Percentiles rank a stretch among this genome's conserved stretches.
These are phyloP conservation scores for Cerrena zonata DNA, from an alignment of 1,284 basidiomycete species.

Conservation along the genomic window DNA sequence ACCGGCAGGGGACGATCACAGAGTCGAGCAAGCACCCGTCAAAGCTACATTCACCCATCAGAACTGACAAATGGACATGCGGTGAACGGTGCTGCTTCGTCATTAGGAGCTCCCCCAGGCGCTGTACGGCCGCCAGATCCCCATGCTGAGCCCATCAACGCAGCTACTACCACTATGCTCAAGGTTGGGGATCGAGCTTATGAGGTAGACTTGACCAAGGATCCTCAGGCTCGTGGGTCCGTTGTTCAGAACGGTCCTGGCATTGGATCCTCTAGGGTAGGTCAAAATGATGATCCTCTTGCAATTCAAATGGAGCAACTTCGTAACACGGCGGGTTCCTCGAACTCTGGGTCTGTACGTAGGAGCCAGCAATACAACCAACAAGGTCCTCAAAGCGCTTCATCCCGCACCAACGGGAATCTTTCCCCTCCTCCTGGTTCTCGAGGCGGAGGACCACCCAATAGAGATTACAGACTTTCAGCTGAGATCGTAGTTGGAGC, in stretches of 20 bases:
- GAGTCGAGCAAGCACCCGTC: conserved; percentile 30
- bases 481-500: conserved; percentile 74
- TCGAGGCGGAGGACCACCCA: conserved; percentile 16
- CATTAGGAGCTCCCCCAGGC: conserved; percentile 1
- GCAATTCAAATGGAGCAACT: conserved; percentile 48
- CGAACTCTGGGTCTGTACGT: conserved; percentile 23
- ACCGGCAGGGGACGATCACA: conserved; percentile 26
- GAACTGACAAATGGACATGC: conserved; percentile 4
- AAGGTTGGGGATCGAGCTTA: conserved; percentile 63
- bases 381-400: conserved; percentile 16
- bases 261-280: conserved; percentile 20
- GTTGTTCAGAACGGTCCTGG: conserved; percentile 10
- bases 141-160: conserved; percentile 52
- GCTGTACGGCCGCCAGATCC: conserved; percentile 37
- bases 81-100: conserved; percentile 23
- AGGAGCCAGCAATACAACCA: conserved; percentile 37
- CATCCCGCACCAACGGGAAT: conserved; percentile 14
- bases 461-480: conserved; percentile 51
- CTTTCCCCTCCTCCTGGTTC: conserved; percentile 22
- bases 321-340: conserved; percentile 25
- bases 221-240: conserved; percentile 34
- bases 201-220: conserved; percentile 57
- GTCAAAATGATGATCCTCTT: conserved; percentile 56
- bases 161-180: conserved; percentile 51
- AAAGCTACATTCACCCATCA: conserved; percentile 6